Conservation (phyloP, 202 grass and related monocot genomes). For the Schoenoplectus tabernaemontani region DNA sequence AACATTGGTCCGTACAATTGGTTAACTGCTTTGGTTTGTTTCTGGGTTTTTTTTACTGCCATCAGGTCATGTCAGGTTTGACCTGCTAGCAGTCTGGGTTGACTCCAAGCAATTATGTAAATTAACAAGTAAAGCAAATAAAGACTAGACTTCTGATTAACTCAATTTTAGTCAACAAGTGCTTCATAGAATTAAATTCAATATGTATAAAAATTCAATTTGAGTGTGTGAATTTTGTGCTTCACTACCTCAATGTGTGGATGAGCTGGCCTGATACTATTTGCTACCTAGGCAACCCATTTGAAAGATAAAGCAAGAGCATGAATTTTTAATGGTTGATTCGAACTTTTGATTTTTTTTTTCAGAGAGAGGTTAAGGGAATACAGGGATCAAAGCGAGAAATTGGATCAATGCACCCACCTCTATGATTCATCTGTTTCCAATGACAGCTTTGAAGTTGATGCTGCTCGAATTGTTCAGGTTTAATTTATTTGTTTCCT, state of each 20-base stretch:
- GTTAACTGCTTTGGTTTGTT: background rate
- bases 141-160: background rate
- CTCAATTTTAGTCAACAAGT: background rate
- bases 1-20: background rate
- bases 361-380: slow-evolving; percentile 66
- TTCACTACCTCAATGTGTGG: background rate
- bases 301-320: background rate
- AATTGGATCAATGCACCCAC: slow-evolving; percentile 67
- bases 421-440: slow-evolving; percentile 74
- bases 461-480: slow-evolving; percentile 63
- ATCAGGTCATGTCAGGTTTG: background rate
- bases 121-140: background rate
- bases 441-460: slow-evolving; percentile 66
- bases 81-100: background rate
- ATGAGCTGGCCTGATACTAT: too few species aligned
- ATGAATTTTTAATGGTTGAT: background rate
- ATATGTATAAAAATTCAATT: background rate
- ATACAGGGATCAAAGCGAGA: slow-evolving; percentile 77
- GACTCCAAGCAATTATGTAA: background rate
- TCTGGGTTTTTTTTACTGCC: background rate
- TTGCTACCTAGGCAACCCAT: too few species aligned
- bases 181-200: background rate
- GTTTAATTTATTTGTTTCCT: slow-evolving; percentile 27
- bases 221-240: background rate
- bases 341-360: slow-evolving; percentile 3